Percentiles rank a stretch among this genome's conserved stretches.
phyloP scores from a whole-genome alignment of 2,329 filamentous ascomycete genomes.

The Bipolaris sorokiniana region DNA sequence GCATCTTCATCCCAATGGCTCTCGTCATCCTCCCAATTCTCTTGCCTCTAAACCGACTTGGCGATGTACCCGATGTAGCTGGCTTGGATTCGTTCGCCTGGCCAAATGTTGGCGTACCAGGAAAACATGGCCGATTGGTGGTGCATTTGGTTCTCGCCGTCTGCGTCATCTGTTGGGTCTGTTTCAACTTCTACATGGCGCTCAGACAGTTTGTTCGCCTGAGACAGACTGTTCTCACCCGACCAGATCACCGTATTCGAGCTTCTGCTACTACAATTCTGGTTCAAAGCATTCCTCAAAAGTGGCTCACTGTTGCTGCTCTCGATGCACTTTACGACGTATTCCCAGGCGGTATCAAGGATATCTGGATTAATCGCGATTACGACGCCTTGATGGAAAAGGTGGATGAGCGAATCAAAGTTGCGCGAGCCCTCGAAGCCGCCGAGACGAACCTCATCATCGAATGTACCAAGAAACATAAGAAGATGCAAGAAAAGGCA shows the following conservation, averaged over 20 bases:
- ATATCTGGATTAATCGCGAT: conserved; percentile 96
- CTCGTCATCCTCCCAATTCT: conserved; percentile 81
- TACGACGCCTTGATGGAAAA: conserved; percentile 84
- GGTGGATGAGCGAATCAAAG: conserved; percentile 72
- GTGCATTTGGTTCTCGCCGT: conserved; percentile 84
- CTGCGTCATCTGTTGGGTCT: conserved; percentile 80
- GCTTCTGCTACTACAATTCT: conserved; percentile 96
- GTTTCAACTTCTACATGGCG: conserved; percentile 85
- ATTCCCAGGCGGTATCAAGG: conserved; percentile 91
- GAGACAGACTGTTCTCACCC: conserved; percentile 91
- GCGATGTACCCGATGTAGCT: conserved; percentile 61
- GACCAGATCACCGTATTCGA: conserved; percentile 88
- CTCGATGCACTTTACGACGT: conserved; percentile 89
- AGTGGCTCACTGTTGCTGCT: conserved; percentile 86
- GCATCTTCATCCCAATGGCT: conserved; percentile 89
- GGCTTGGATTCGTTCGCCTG: conserved; percentile 80
- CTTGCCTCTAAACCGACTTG: conserved; percentile 80
- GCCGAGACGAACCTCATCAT: conserved; percentile 87
- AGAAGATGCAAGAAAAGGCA: conserved; percentile 70
- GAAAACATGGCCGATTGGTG: conserved; percentile 74
- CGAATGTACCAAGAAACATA: conserved; percentile 76
- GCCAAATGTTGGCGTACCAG: conserved; percentile 74
- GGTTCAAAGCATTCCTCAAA: conserved; percentile 85
- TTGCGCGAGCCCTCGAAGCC: conserved; percentile 75
- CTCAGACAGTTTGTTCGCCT: conserved; percentile 88